These are phyloP conservation scores for Amanita muscaria DNA, from an alignment of 768 basidiomycete genomes.

Conservation along the genomic window DNA sequence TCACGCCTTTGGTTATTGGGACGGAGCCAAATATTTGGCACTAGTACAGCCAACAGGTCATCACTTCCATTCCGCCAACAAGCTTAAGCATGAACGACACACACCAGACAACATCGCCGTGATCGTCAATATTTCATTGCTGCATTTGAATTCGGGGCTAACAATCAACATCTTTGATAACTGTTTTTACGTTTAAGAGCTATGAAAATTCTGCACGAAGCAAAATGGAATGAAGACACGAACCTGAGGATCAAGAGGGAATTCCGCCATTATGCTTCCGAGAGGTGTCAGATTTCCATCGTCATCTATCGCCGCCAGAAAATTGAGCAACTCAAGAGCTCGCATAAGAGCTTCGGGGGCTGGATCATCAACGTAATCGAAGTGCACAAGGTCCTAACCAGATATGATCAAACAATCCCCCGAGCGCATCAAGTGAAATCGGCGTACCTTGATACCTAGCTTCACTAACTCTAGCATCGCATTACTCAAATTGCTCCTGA, in stretches of 20 bases:
- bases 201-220: background rate
- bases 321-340: conserved; percentile 89
- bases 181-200: conserved; percentile 29
- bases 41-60: conserved; percentile 24
- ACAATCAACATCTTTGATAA: conserved; percentile 90
- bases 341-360: conserved; percentile 97
- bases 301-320: conserved; percentile 86
- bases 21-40: conserved; percentile 91
- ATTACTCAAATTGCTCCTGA: conserved; percentile 37
- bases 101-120: conserved; percentile 95
- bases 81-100: too few species aligned
- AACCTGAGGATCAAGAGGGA: conserved; percentile 93
- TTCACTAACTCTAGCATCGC: conserved; percentile 31
- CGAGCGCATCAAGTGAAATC: conserved; percentile 8
- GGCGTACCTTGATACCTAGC: conserved; percentile 19
- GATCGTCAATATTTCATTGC: conserved; percentile 90
- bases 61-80: background rate
- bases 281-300: conserved; percentile 85
- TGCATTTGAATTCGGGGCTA: conserved; percentile 92
- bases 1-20: conserved; percentile 83
- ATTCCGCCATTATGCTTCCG: conserved; percentile 92
- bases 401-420: background rate
- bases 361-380: conserved; percentile 89
- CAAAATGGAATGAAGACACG: conserved; percentile 9
- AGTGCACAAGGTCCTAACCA: conserved; percentile 67